These are phyloP conservation scores for Verbena officinalis DNA, from an alignment of 257 asterid species.

Conservation along the genomic window DNA sequence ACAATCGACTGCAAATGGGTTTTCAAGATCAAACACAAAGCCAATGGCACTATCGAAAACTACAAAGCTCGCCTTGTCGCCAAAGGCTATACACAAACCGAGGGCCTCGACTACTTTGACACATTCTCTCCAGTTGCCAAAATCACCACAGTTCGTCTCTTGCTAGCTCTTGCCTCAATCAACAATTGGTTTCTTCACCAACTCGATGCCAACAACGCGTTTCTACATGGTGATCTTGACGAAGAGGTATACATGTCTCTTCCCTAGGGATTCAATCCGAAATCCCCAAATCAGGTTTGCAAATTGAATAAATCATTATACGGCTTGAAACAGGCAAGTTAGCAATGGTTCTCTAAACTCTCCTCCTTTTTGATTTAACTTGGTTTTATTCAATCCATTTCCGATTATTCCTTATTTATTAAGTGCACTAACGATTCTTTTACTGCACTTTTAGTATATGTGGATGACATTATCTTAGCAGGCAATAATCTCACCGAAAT, in stretches of 20 bases:
- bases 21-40: not conserved
- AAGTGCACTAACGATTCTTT: not conserved
- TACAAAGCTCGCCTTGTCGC: not conserved
- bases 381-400: not conserved
- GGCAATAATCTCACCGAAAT: too few relatives aligned
- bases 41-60: not conserved
- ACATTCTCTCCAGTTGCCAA: not conserved
- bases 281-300: not conserved
- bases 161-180: not conserved
- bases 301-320: not conserved
- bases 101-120: too few relatives aligned
- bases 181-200: too few relatives aligned
- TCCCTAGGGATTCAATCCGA: not conserved
- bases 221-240: too few relatives aligned
- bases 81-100: too few relatives aligned
- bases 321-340: too few relatives aligned
- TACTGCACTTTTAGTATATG: not conserved
- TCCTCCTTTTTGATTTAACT: not conserved
- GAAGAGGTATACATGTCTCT: too few relatives aligned
- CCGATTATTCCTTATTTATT: not conserved
- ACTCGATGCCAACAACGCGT: too few relatives aligned
- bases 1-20: constrained; percentile 1
- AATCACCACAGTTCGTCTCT: not conserved
- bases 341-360: not conserved
- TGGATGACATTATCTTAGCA: not conserved